Percentiles rank a stretch among this genome's conserved stretches.
Conservation (phyloP, 768 basidiomycete species). For the Epithele typhae region DNA sequence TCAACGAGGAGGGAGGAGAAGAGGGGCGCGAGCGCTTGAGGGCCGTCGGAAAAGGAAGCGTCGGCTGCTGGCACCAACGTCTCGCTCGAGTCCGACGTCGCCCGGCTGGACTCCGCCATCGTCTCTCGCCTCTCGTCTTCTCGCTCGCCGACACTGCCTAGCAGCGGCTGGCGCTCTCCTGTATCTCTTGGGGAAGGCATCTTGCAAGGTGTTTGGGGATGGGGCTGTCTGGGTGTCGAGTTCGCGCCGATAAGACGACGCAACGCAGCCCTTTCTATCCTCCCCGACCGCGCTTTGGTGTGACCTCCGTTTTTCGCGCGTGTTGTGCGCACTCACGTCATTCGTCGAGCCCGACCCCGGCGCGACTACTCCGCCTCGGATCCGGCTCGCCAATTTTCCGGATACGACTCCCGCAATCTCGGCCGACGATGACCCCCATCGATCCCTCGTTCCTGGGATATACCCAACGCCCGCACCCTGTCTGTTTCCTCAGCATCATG, state of each 20-base stretch:
- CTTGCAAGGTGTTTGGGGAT: neutral
- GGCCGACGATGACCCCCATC: too few relatives aligned
- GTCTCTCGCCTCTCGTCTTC: neutral
- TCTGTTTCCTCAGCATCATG: too few relatives aligned
- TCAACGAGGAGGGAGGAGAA: slow-evolving; percentile 48
- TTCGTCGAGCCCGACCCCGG: too few relatives aligned
- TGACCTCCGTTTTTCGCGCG: too few relatives aligned
- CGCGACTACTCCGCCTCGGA: neutral
- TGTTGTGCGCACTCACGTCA: too few relatives aligned
- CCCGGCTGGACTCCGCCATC: neutral
- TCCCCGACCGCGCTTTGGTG: neutral
- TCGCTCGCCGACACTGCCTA: neutral
- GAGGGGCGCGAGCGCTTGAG: slow-evolving; percentile 26
- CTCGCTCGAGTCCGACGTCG: slow-evolving; percentile 5
- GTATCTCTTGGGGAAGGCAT: neutral
- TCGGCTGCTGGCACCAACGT: neutral
- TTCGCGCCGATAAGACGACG: neutral
- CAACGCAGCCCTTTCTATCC: neutral
- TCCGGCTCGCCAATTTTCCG: too few relatives aligned
- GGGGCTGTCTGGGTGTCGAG: neutral
- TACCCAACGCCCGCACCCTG: too few relatives aligned
- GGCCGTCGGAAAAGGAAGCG: slow-evolving; percentile 10
- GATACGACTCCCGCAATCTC: too few relatives aligned
- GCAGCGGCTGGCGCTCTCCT: slow-evolving; percentile 19
- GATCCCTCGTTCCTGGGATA: too few relatives aligned